Conservation (phyloP, 345 rosid genomes). For the Firmiana major region DNA sequence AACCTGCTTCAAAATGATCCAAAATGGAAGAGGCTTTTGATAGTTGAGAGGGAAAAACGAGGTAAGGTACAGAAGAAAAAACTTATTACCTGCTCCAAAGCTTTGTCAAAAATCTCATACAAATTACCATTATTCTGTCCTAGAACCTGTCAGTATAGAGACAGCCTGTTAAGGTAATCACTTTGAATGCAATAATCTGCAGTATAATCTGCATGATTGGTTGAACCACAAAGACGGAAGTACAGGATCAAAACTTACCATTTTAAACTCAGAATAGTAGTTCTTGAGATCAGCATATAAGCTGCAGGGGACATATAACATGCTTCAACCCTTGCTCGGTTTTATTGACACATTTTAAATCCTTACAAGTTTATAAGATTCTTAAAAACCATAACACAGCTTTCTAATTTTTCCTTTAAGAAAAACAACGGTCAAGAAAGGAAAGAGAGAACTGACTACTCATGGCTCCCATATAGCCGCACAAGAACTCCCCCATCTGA, state of each 20-base stretch:
- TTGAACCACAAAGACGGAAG: background rate
- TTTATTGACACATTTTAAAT: background rate
- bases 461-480: constrained; percentile 51
- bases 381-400: background rate
- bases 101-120: constrained; percentile 33
- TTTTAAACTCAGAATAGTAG: constrained; percentile 36
- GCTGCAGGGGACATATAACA: constrained; percentile 30
- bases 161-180: background rate
- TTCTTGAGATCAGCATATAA: constrained; percentile 35
- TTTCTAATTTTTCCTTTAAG: background rate
- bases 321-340: constrained; percentile 1
- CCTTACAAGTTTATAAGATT: background rate
- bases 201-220: background rate
- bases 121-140: constrained; percentile 31
- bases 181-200: background rate
- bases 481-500: constrained; percentile 35
- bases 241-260: constrained; percentile 23
- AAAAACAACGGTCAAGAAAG: background rate
- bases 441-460: constrained; percentile 38
- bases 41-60: background rate
- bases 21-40: background rate
- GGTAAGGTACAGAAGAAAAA: background rate
- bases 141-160: constrained; percentile 28
- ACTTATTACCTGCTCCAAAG: constrained; percentile 41
- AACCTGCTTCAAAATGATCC: background rate